Evolutionary conservation across 2,329 filamentous ascomycete genomes (phyloP).

Genomic region (Davidsoniella virescens): DNA sequence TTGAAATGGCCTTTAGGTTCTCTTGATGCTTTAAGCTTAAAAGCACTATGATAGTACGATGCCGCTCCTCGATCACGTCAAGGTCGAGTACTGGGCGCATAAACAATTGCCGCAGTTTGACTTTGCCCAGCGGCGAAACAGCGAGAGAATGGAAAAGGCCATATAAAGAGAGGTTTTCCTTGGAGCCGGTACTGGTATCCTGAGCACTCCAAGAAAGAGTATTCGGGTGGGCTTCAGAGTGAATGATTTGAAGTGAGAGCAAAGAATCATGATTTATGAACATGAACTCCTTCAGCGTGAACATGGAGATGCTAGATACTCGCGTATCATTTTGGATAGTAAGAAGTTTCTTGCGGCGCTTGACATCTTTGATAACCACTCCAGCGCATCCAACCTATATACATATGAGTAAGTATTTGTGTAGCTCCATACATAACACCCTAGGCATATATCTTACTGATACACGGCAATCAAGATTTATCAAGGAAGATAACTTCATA

Average conservation of each 20-base stretch:
- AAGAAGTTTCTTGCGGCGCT: conserved; percentile 35
- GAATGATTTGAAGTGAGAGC: conserved; percentile 68
- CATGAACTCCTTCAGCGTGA: conserved; percentile 50
- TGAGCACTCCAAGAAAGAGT: conserved; percentile 35
- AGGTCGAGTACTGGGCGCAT: conserved; percentile 60
- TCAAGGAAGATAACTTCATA: conserved; percentile 50
- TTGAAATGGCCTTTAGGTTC: conserved; percentile 36
- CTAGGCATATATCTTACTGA: conserved; percentile 33
- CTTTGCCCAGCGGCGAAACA: conserved; percentile 63
- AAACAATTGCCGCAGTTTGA: conserved; percentile 61
- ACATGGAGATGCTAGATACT: conserved; percentile 54
- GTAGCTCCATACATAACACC: neutral
- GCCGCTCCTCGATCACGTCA: conserved; percentile 51
- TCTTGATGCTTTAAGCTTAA: conserved; percentile 50
- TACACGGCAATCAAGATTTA: conserved; percentile 57
- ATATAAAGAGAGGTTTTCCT: conserved; percentile 71
- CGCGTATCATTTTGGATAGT: conserved; percentile 26
- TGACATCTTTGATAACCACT: conserved; percentile 66
- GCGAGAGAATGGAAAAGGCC: conserved; percentile 64
- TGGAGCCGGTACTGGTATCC: conserved; percentile 36
- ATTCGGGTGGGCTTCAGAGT: conserved; percentile 69
- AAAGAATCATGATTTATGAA: conserved; percentile 72
- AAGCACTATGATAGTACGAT: conserved; percentile 52
- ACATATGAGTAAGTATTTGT: neutral
- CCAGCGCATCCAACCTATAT: conserved; percentile 61